Conservation (phyloP, 257 asterid genomes). For the Solanum sparsipilum region DNA sequence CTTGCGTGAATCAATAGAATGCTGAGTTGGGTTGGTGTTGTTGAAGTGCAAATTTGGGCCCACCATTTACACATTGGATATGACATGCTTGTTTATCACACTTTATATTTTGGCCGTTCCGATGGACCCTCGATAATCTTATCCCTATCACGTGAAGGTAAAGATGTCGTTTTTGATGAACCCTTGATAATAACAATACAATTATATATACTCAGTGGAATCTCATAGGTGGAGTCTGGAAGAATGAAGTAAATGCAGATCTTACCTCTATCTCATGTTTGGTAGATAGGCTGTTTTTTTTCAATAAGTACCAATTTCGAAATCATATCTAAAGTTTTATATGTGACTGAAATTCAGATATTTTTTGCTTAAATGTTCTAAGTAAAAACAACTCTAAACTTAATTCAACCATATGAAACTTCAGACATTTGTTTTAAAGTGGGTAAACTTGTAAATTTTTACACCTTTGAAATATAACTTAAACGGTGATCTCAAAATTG, state of each 20-base stretch:
- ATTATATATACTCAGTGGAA: background rate
- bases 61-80: constrained; percentile 40
- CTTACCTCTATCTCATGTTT: background rate
- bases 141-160: background rate
- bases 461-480: background rate
- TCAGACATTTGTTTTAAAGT: background rate
- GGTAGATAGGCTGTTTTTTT: too few relatives aligned
- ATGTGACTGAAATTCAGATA: background rate
- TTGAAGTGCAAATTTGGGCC: constrained; percentile 50
- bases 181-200: background rate
- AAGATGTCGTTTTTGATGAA: background rate
- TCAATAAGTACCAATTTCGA: background rate
- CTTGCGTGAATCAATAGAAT: constrained; percentile 41
- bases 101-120: background rate
- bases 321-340: background rate
- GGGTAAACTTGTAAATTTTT: background rate
- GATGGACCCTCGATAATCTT: background rate
- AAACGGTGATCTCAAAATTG: background rate
- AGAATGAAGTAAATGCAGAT: background rate
- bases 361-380: background rate
- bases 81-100: background rate
- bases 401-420: background rate
- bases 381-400: background rate
- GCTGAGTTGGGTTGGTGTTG: constrained; percentile 59
- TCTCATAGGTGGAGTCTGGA: background rate